Base-by-base conservation (phyloP, 345 rosid genomes). In the Citrus australasica region DNA sequence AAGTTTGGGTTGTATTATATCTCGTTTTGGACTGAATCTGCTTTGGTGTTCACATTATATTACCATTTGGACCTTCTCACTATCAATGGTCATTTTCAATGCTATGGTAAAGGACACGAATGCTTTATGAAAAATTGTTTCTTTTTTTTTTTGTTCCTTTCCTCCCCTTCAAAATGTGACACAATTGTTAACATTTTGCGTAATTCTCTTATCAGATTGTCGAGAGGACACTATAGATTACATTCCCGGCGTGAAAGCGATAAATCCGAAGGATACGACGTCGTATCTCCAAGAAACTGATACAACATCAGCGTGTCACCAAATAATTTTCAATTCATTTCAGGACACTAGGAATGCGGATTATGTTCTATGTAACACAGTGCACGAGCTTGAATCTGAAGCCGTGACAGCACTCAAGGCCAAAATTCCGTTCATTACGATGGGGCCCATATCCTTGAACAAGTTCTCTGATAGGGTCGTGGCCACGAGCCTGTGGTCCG, bases 21-120 rank as follows among this genome's bases (percentile, higher is more conserved):
- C 69, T 91, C 95, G 59, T 89, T 89, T 76, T 89, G 95, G 93
- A 91, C 95, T 9, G 90, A 89, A 77, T 85, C 92, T 6, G 93
- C 93, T 80, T 73, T 91, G 79, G 91, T 88, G 42, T 89, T 88
- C 56, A 73, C 84, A 70, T 77, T 89, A 40, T 89, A 89, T 73
- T 88, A 87, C 38, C 91, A 89, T 71, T 7, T 89, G 76, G 84
- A 91, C 74, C 90, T 91, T 55, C 89, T 91, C 40, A 81, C 81
- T 40, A 78, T 67, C 25, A 79, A 91, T 68, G 88, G 90, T 10
- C 95, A 91, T 84, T 89, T 87, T 81, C 87, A 76, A 64, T 85
- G 88, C 69, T 77, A 78, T 28, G 90, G 92, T 91, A 32, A 21
- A 3, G 22, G 4, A 21, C 7, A 27, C 6, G 11, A 22, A 19